Percentiles rank a stretch among this genome's conserved stretches.
phyloP scores from a whole-genome alignment of 305 asterid genomes.

The Fraxinus greggii region DNA sequence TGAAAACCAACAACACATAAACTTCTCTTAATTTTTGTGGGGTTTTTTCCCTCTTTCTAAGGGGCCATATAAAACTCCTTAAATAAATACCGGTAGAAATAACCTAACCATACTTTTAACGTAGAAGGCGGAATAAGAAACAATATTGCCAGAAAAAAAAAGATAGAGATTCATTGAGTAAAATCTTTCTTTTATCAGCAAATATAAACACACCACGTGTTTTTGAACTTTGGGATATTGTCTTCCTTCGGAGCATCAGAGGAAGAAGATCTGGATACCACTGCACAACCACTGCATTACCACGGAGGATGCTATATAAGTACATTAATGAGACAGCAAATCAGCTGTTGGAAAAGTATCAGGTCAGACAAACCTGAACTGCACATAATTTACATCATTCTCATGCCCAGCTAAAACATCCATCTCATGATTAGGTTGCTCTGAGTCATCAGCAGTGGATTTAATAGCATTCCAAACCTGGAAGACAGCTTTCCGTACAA shows the following conservation, averaged over 20 bases:
- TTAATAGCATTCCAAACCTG: constrained; percentile 99
- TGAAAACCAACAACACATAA: constrained; percentile 36
- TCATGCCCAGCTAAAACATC: constrained; percentile 93
- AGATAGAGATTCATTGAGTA: background rate
- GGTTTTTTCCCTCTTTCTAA: background rate
- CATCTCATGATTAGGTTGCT: constrained; percentile 92
- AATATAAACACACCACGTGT: constrained; percentile 60
- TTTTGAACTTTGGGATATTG: constrained; percentile 69
- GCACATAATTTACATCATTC: constrained; percentile 97
- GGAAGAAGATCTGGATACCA: constrained; percentile 55
- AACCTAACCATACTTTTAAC: constrained; percentile 9
- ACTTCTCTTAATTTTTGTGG: background rate
- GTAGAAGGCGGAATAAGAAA: constrained; percentile 13
- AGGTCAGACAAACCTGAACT: constrained; percentile 77
- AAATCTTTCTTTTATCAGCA: background rate
- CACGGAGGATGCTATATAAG: constrained; percentile 24
- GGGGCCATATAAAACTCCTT: constrained; percentile 2
- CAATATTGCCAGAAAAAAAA: constrained; percentile 1
- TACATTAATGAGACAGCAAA: constrained; percentile 15
- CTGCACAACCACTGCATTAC: constrained; percentile 87
- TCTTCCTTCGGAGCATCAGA: constrained; percentile 80
- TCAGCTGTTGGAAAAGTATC: constrained; percentile 15
- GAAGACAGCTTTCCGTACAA: constrained; percentile 24
- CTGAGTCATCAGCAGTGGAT: constrained; percentile 67
- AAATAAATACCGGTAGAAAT: constrained; percentile 10